Conservation (phyloP, 1,284 basidiomycete genomes). For the Filobasidium uniguttulatum region DNA sequence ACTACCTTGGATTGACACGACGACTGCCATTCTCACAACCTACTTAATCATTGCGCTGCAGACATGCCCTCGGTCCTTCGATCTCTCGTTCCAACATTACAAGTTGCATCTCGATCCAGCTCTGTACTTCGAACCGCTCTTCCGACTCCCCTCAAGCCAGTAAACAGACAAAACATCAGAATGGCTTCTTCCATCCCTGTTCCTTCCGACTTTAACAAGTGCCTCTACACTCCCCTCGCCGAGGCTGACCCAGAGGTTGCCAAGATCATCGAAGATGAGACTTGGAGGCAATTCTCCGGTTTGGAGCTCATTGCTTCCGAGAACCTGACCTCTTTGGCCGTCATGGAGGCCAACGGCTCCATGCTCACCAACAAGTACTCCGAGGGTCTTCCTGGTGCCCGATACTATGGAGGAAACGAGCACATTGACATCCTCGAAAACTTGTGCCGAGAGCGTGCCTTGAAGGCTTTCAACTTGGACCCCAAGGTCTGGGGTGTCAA, state of each 20-base stretch:
- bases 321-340: constrained; percentile 82
- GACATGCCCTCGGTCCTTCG: constrained; percentile 12
- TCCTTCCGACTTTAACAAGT: constrained; percentile 56
- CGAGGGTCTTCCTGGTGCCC: constrained; percentile 82
- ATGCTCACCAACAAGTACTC: constrained; percentile 99
- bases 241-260: constrained; percentile 89
- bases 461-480: constrained; percentile 94
- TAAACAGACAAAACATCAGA: constrained; percentile 22
- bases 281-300: constrained; percentile 94
- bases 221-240: constrained; percentile 71
- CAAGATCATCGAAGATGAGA: constrained; percentile 98
- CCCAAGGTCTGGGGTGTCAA: constrained; percentile 89
- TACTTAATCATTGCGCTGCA: no score
- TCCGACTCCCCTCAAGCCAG: constrained; percentile 13
- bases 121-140: constrained; percentile 18
- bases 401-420: constrained; percentile 97
- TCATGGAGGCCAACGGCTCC: constrained; percentile 97
- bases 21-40: not conserved
- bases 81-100: constrained; percentile 12
- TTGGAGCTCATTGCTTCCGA: constrained; percentile 49
- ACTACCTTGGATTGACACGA: not conserved
- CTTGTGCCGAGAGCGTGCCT: constrained; percentile 87
- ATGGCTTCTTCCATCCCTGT: constrained; percentile 39
- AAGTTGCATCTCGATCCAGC: constrained; percentile 3
- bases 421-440: constrained; percentile 93